phyloP scores from a whole-genome alignment of 768 basidiomycete genomes.

The Suillus plorans region DNA sequence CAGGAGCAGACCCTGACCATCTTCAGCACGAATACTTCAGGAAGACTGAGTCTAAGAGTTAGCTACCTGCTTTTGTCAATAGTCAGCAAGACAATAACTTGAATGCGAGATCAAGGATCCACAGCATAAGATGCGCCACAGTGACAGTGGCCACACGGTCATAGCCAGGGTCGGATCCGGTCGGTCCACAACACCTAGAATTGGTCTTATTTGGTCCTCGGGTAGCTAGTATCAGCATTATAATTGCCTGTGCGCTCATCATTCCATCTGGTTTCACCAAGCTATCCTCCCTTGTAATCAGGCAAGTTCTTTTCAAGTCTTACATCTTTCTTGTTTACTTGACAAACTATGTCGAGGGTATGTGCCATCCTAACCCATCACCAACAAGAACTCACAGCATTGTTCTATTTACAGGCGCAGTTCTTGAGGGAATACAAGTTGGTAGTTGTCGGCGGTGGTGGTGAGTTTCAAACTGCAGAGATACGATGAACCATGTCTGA shows the following conservation, averaged over 20 bases:
- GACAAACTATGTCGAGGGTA: conserved; percentile 32
- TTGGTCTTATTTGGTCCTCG: conserved; percentile 27
- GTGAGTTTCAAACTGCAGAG: conserved; percentile 43
- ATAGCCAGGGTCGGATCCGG: no score
- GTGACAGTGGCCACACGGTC: background rate
- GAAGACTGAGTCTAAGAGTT: no score
- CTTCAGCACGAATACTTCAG: background rate
- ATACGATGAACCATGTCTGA: background rate
- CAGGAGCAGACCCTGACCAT: background rate
- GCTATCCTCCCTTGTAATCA: conserved; percentile 2
- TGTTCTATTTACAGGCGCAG: conserved; percentile 53
- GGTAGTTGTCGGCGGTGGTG: conserved; percentile 98
- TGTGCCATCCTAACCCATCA: background rate
- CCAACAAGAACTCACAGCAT: conserved; percentile 4
- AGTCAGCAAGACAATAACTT: no score
- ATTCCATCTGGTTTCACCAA: background rate
- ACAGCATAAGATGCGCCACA: background rate
- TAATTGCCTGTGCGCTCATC: conserved; percentile 5
- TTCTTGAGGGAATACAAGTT: conserved; percentile 98
- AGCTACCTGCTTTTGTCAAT: no score
- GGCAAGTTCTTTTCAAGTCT: background rate
- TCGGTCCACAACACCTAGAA: conserved; percentile 5
- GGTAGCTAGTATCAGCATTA: conserved; percentile 14
- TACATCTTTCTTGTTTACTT: conserved; percentile 4
- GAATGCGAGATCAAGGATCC: background rate